Conservation (phyloP, 495 filamentous ascomycete genomes). For the Lasiosphaeria hispida region DNA sequence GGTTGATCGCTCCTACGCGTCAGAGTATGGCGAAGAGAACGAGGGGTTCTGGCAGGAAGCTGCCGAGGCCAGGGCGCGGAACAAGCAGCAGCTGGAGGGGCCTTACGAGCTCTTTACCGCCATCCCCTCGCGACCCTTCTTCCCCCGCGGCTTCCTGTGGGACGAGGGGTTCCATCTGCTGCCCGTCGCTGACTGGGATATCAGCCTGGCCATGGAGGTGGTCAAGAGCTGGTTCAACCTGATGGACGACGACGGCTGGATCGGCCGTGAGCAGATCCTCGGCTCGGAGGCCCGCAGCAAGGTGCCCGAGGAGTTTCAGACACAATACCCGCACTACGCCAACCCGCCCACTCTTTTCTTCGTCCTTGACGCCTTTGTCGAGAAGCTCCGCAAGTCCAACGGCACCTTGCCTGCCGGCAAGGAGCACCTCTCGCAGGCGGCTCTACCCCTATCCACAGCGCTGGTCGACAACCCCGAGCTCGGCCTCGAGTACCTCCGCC, state of each 20-base stretch:
- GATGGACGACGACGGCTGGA: slow-evolving; percentile 98
- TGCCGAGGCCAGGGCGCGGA: slow-evolving; percentile 62
- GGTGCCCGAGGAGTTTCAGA: slow-evolving; percentile 91
- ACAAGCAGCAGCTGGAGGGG: slow-evolving; percentile 67
- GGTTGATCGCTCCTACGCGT: slow-evolving; percentile 84
- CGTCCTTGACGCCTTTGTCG: slow-evolving; percentile 76
- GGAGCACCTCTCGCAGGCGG: slow-evolving; percentile 34
- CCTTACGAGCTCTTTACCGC: slow-evolving; percentile 89
- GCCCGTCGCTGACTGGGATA: slow-evolving; percentile 89
- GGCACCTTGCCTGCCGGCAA: slow-evolving; percentile 31
- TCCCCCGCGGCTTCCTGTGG: slow-evolving; percentile 95
- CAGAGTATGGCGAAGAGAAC: slow-evolving; percentile 92
- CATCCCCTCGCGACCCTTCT: slow-evolving; percentile 92
- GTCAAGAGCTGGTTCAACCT: slow-evolving; percentile 93
- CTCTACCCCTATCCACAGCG: slow-evolving; percentile 47
- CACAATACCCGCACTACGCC: slow-evolving; percentile 96
- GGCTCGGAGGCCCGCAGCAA: slow-evolving; percentile 94
- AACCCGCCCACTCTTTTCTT: slow-evolving; percentile 98
- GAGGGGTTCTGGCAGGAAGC: slow-evolving; percentile 98
- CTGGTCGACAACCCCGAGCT: slow-evolving; percentile 65
- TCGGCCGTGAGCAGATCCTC: slow-evolving; percentile 93
- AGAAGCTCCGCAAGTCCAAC: slow-evolving; percentile 58
- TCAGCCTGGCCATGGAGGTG: slow-evolving; percentile 86
- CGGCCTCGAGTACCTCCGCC: slow-evolving; percentile 70
- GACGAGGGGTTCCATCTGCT: slow-evolving; percentile 97